Evolutionary conservation across 2,329 filamentous ascomycete species (phyloP).

Genomic region (Xylaria sp.): DNA sequence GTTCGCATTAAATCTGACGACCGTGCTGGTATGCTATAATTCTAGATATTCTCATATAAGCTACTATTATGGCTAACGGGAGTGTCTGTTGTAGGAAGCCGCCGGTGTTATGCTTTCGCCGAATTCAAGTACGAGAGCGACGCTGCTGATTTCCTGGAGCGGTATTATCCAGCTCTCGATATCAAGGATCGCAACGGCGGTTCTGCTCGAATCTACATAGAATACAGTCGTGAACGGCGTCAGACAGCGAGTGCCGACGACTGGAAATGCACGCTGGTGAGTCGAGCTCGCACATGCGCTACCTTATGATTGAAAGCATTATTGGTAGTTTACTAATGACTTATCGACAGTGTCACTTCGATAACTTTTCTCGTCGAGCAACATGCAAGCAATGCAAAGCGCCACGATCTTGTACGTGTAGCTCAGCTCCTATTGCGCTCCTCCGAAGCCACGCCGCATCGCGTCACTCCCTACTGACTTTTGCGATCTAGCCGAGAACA

Average conservation of each 20-base stretch:
- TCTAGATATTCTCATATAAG: neutral
- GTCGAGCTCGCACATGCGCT: neutral
- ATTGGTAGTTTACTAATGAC: slow-evolving; percentile 9
- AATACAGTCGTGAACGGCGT: slow-evolving; percentile 34
- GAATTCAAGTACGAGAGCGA: slow-evolving; percentile 38
- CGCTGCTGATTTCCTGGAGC: slow-evolving; percentile 37
- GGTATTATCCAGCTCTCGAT: slow-evolving; percentile 34
- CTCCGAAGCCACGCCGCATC: neutral
- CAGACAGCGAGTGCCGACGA: slow-evolving; percentile 33
- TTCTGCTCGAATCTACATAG: slow-evolving; percentile 33
- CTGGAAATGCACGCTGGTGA: slow-evolving; percentile 38
- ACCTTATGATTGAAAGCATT: neutral
- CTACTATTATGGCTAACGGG: neutral
- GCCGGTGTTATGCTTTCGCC: slow-evolving; percentile 36
- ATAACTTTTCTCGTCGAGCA: slow-evolving; percentile 33
- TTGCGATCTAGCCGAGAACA: slow-evolving; percentile 27
- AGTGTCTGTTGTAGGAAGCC: slow-evolving; percentile 19
- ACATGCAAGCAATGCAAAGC: slow-evolving; percentile 35
- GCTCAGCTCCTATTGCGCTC: neutral
- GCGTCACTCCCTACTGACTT: neutral
- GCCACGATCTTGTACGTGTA: slow-evolving; percentile 31
- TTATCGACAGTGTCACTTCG: slow-evolving; percentile 30
- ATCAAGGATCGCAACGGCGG: slow-evolving; percentile 32
- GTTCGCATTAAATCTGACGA: slow-evolving; percentile 33
- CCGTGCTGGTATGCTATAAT: slow-evolving; percentile 23